phyloP scores from a whole-genome alignment of 768 basidiomycete species.

The Asterophora lycoperdoides region DNA sequence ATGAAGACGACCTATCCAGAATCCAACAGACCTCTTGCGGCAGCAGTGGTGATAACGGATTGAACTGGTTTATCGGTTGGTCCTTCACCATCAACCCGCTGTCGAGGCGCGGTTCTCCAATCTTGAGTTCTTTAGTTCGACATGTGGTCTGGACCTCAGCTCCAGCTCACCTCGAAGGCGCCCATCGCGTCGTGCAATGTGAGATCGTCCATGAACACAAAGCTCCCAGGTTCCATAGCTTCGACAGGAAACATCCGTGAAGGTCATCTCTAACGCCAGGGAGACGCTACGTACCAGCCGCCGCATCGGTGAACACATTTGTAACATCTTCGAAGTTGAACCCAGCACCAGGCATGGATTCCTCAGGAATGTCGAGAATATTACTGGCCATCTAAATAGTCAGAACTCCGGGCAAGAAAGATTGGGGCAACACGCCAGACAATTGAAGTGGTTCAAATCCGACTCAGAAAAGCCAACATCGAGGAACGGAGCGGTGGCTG shows the following conservation, averaged over 20 bases:
- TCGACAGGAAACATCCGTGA: slow-evolving; percentile 1
- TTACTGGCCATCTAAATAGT: slow-evolving; percentile 10
- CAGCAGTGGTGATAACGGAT: slow-evolving; percentile 58
- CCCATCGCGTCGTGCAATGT: slow-evolving; percentile 90
- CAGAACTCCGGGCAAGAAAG: background rate
- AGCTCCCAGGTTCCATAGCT: slow-evolving; percentile 61
- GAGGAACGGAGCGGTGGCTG: too few relatives aligned
- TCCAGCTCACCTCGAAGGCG: slow-evolving; percentile 68
- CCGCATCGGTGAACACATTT: slow-evolving; percentile 53
- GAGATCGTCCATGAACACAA: slow-evolving; percentile 67
- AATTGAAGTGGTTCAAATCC: background rate
- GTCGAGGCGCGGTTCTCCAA: slow-evolving; percentile 87
- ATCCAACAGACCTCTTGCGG: slow-evolving; percentile 89
- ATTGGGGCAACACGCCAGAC: background rate
- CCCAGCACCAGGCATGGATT: slow-evolving; percentile 48
- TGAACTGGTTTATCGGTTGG: slow-evolving; percentile 46
- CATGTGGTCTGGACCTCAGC: background rate
- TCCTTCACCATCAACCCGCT: slow-evolving; percentile 58
- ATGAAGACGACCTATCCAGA: slow-evolving; percentile 69
- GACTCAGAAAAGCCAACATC: too few relatives aligned
- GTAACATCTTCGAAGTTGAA: slow-evolving; percentile 64
- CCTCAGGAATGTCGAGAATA: slow-evolving; percentile 16
- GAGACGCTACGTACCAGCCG: slow-evolving; percentile 44
- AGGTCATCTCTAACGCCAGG: background rate
- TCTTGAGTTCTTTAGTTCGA: slow-evolving; percentile 41